Evolutionary conservation across 345 rosid genomes (phyloP).

Genomic region (Pugionium cornutum): DNA sequence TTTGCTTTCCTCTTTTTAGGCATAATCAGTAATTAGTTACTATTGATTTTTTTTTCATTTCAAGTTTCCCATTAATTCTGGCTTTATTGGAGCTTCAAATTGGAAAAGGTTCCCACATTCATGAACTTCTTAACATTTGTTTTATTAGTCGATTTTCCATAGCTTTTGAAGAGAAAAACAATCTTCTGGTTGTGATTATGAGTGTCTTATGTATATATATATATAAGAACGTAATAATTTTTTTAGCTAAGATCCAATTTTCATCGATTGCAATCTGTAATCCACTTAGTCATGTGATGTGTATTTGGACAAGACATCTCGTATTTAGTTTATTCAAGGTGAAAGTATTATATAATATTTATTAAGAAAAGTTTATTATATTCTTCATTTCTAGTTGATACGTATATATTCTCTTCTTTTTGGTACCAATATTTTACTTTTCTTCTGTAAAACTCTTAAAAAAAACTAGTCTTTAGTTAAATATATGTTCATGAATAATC

Average conservation of each 20-base stretch:
- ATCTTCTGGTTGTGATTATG: constrained; percentile 24
- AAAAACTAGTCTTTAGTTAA: too few relatives aligned
- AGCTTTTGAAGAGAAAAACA: not conserved
- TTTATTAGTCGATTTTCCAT: constrained; percentile 16
- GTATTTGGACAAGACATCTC: constrained; percentile 35
- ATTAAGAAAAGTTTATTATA: not conserved
- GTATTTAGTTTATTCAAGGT: constrained; percentile 24
- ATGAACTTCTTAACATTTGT: constrained; percentile 7
- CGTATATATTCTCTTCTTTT: not conserved
- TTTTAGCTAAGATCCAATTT: constrained; percentile 29
- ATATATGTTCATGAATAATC: not conserved
- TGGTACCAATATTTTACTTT: too few relatives aligned
- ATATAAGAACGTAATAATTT: constrained; percentile 28
- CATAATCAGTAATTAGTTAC: constrained; percentile 31
- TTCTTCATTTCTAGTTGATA: constrained; percentile 9
- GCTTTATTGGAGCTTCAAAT: constrained; percentile 34
- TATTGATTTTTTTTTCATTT: constrained; percentile 2
- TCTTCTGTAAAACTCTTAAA: too few relatives aligned
- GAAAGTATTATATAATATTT: constrained; percentile 10
- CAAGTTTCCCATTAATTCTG: constrained; percentile 34
- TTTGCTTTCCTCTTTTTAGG: constrained; percentile 16
- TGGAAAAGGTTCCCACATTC: not conserved
- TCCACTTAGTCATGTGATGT: constrained; percentile 39
- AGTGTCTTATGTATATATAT: constrained; percentile 10
- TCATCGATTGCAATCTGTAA: constrained; percentile 31